Percentiles rank a stretch among this genome's conserved stretches.
phyloP scores from a whole-genome alignment of 257 asterid species.

The Echium plantagineum region DNA sequence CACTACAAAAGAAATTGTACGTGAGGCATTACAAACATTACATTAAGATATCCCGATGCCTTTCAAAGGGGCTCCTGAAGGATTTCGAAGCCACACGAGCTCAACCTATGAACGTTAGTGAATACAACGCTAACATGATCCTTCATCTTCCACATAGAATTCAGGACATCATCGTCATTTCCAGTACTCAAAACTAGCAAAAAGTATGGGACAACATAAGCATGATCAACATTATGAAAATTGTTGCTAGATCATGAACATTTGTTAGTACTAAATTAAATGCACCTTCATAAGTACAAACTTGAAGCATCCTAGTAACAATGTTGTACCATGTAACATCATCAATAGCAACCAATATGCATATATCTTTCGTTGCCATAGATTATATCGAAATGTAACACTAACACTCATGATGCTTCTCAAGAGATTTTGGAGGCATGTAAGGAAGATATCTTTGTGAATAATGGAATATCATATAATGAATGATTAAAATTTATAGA shows the following conservation, averaged over 20 bases:
- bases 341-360: constrained; percentile 38
- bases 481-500: neutral
- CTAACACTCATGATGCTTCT: constrained; percentile 15
- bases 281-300: constrained; percentile 46
- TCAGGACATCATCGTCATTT: constrained; percentile 22
- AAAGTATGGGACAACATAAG: neutral
- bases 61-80: too few relatives aligned
- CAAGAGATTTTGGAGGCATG: neutral
- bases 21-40: neutral
- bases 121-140: constrained; percentile 31
- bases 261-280: neutral
- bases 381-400: constrained; percentile 13
- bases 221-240: neutral
- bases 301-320: constrained; percentile 36
- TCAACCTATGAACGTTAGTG: constrained; percentile 42
- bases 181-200: constrained; percentile 48
- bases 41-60: neutral
- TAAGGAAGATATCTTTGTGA: neutral
- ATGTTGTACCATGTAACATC: constrained; percentile 30
- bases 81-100: constrained; percentile 17
- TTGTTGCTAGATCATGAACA: too few relatives aligned
- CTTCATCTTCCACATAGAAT: constrained; percentile 31
- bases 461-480: neutral
- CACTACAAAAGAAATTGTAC: constrained; percentile 22
- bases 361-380: constrained; percentile 27